Evolutionary conservation across 164 flowering plant genomes (phyloP).

Genomic region (Chloranthus sessilifolius): DNA sequence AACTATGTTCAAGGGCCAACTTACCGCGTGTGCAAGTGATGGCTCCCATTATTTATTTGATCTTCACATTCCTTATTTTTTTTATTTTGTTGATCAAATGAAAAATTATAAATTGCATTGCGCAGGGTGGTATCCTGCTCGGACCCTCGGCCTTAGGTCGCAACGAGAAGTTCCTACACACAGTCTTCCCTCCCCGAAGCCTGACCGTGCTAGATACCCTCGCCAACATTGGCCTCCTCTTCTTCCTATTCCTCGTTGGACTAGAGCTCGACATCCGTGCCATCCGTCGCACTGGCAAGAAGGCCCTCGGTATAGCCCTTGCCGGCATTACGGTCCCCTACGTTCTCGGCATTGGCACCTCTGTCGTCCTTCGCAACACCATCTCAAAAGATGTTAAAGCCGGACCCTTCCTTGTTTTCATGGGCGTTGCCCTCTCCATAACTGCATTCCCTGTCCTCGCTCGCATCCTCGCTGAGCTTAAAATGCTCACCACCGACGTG

Average conservation of each 20-base stretch:
- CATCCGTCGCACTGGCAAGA: slow-evolving; percentile 22
- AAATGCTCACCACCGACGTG: slow-evolving; percentile 28
- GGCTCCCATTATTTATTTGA: no score
- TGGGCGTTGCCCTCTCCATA: slow-evolving; percentile 32
- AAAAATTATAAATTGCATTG: no score
- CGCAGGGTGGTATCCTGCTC: slow-evolving; percentile 28
- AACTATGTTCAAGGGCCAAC: no score
- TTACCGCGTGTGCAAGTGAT: no score
- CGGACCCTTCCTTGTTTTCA: slow-evolving; percentile 28
- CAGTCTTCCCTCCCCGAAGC: slow-evolving; percentile 21
- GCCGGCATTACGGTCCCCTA: slow-evolving; percentile 26
- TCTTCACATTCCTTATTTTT: background rate
- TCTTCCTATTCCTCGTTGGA: slow-evolving; percentile 28
- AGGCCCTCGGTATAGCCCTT: slow-evolving; percentile 21
- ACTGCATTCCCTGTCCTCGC: slow-evolving; percentile 36
- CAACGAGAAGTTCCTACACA: slow-evolving; percentile 19
- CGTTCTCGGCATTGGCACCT: slow-evolving; percentile 22
- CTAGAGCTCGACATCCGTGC: slow-evolving; percentile 23
- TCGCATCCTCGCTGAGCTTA: slow-evolving; percentile 31
- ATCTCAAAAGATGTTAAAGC: slow-evolving; percentile 13
- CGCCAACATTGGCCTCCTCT: slow-evolving; percentile 29
- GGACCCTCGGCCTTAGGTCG: slow-evolving; percentile 30
- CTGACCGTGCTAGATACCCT: slow-evolving; percentile 28
- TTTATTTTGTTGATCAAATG: no score
- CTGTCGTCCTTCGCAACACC: slow-evolving; percentile 19